Base-by-base conservation (phyloP, 345 rosid species). In the Eucalyptus tenuipes region DNA sequence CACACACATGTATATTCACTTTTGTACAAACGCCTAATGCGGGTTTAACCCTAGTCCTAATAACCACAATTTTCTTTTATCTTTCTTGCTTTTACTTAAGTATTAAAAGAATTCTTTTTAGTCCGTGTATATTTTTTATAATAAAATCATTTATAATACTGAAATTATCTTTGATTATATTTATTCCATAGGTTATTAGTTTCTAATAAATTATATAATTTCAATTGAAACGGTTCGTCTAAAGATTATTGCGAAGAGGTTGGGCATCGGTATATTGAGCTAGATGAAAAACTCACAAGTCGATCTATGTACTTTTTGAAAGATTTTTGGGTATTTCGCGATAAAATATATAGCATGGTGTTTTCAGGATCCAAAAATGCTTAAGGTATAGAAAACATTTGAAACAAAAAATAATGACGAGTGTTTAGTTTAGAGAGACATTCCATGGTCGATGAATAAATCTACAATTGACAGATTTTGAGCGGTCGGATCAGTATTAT, bases 381-480 rank as follows among this genome's bases (percentile, higher is more conserved):
- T 75, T 3, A 2, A 40, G 20, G 12, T 2, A 5, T 9, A 10
- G 2, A 4, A 75, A 75, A 40, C 15, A 75, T 75, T 37, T 5
- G 3, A 71, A 37, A 33, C 4, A 3, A 20, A 6, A 71, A 37
- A 68, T 16, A 68, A 17, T 9, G 33, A 6, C 4, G 0, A 68
- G 4, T 5, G 3, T 17, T 33, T 17, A 33, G 13, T 68, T 33
- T 9, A 9, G 81, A 68, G 25, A 20, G 0, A 68, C 1, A 71
- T 37, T 33, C 2, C 0, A 5, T 0, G 2, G 3, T 75, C 1
- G 0, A 10, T 75, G 27, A 13, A 20, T 25, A 0, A 0, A 71
- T 9, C 1, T 18, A 17, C 0, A 31, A 68, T 9, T 17, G 1
- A 33, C 3, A 10, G 1, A 5, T 5, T 37, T 10, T 40, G 27